phyloP scores from a whole-genome alignment of 345 rosid species.

The Syzygium grande region DNA sequence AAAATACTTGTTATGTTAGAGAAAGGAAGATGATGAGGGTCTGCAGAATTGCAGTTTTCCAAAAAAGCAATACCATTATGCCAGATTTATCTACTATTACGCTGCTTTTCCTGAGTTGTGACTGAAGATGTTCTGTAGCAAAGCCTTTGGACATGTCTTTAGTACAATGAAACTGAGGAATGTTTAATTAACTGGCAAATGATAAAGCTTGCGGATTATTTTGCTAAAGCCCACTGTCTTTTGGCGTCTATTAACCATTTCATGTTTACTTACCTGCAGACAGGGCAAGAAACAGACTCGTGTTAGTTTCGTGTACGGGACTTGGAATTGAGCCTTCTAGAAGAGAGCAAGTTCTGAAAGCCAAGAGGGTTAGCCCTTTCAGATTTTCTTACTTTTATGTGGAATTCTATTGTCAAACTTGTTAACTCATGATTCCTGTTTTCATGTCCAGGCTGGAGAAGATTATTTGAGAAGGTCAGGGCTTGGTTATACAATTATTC shows the following conservation, averaged over 20 bases:
- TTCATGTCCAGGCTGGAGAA: slow-evolving; percentile 66
- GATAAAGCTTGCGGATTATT: not conserved
- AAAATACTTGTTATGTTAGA: not conserved
- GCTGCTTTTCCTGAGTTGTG: not conserved
- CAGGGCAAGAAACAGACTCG: slow-evolving; percentile 94
- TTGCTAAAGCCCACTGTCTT: not conserved
- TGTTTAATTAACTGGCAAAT: not conserved
- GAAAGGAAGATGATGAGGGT: not conserved
- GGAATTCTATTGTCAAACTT: not conserved
- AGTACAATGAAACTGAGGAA: not conserved
- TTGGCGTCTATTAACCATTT: not conserved
- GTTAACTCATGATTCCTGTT: not conserved
- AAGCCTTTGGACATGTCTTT: not conserved
- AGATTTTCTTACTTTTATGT: not conserved
- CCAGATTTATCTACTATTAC: not conserved
- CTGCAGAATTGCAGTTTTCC: not conserved
- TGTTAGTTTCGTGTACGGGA: slow-evolving; percentile 88
- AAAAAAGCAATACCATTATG: not conserved
- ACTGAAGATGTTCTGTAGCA: not conserved
- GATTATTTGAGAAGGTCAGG: slow-evolving; percentile 92
- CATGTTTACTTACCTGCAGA: slow-evolving; percentile 33
- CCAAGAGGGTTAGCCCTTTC: slow-evolving; percentile 61
- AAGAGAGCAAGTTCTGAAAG: slow-evolving; percentile 91
- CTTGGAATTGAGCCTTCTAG: slow-evolving; percentile 75
- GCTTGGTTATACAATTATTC: slow-evolving; percentile 88